Evolutionary conservation across 2,329 filamentous ascomycete species (phyloP).

Genomic region (Penicillium aurantiogriseum): DNA sequence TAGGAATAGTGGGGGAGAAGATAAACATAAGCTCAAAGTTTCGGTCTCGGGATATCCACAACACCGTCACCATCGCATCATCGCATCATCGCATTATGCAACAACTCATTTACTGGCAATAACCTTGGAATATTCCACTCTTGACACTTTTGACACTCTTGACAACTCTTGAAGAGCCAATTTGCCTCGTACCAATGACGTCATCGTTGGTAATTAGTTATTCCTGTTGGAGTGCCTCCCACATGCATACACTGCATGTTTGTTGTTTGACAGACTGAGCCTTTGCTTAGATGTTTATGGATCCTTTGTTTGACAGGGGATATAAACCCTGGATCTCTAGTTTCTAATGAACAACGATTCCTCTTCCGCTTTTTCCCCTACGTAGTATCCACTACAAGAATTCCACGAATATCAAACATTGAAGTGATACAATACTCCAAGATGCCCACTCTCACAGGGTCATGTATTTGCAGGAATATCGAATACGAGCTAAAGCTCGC

Average conservation of each 20-base stretch:
- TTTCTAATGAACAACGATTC: too few relatives aligned
- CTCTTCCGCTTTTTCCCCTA: too few relatives aligned
- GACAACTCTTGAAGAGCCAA: not conserved
- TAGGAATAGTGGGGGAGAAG: not conserved
- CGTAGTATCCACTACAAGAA: too few relatives aligned
- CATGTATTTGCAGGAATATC: constrained; percentile 51
- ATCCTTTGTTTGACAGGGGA: too few relatives aligned
- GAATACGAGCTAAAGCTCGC: constrained; percentile 48
- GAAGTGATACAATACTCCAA: not conserved
- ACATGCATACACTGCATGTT: too few relatives aligned
- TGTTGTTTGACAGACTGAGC: too few relatives aligned
- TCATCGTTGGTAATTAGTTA: not conserved
- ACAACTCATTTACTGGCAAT: not conserved
- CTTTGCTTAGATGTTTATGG: too few relatives aligned
- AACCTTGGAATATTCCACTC: too few relatives aligned
- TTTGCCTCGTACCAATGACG: not conserved
- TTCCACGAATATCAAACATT: not conserved
- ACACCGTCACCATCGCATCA: not conserved
- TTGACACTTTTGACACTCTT: not conserved
- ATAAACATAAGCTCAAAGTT: not conserved
- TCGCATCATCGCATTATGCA: not conserved
- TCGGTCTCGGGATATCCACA: not conserved
- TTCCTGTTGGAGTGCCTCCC: too few relatives aligned
- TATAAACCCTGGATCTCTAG: too few relatives aligned
- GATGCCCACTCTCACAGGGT: constrained; percentile 39